phyloP scores from a whole-genome alignment of 2,329 filamentous ascomycete genomes.

The Stachybotrys elegans region DNA sequence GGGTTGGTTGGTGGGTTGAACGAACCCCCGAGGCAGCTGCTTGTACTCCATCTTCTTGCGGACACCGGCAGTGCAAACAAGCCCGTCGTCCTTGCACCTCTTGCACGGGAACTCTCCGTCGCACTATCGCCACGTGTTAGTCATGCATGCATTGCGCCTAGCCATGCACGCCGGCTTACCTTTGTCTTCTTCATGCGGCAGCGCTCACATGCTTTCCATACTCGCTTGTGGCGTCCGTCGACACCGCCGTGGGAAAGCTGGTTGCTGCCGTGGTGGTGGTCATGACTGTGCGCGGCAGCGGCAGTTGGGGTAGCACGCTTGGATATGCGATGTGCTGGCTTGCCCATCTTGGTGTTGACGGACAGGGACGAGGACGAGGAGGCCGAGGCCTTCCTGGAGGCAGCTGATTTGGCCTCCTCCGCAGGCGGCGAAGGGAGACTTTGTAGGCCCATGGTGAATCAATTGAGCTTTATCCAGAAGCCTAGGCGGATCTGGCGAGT shows the following conservation, averaged over 20 bases:
- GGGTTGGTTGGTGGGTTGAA: too few species aligned
- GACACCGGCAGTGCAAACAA: constrained; percentile 58
- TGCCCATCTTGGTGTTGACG: constrained; percentile 40
- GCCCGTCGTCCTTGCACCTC: constrained; percentile 60
- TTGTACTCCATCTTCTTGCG: constrained; percentile 67
- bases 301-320: constrained; percentile 40
- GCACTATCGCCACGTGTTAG: constrained; percentile 36
- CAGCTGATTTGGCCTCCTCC: constrained; percentile 36
- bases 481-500: constrained; percentile 7
- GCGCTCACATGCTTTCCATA: constrained; percentile 63
- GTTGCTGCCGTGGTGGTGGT: constrained; percentile 26
- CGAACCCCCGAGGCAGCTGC: constrained; percentile 57
- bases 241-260: constrained; percentile 25
- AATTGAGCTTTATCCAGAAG: constrained; percentile 7
- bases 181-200: constrained; percentile 68
- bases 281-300: constrained; percentile 30
- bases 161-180: constrained; percentile 34
- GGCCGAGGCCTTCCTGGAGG: constrained; percentile 30
- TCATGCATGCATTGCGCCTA: too few species aligned
- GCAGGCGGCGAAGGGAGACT: constrained; percentile 48
- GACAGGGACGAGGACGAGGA: constrained; percentile 6
- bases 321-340: constrained; percentile 44
- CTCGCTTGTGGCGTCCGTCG: constrained; percentile 57
- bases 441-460: constrained; percentile 40
- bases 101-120: constrained; percentile 64